A percentile compares a stretch with the other conserved stretches of the same genome.
These are phyloP conservation scores for Neopestalotiopsis sp. DNA, from an alignment of 2,329 filamentous ascomycete genomes.

Conservation along the genomic window DNA sequence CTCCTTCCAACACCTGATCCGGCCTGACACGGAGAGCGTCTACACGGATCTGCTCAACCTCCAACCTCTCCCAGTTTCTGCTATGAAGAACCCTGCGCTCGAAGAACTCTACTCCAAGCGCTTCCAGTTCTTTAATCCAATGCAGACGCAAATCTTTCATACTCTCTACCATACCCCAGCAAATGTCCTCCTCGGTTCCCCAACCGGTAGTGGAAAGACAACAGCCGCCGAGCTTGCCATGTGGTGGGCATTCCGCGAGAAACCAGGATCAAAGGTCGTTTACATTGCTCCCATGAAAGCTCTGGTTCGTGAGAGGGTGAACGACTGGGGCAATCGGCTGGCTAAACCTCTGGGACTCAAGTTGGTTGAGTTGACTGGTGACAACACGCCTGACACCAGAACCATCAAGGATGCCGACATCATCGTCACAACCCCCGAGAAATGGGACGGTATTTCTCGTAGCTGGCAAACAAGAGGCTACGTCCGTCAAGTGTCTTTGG, in stretches of 20 bases:
- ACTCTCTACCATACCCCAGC: conserved; percentile 90
- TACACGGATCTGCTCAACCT: conserved; percentile 94
- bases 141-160: conserved; percentile 99
- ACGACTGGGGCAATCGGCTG: conserved; percentile 89
- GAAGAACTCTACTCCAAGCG: conserved; percentile 88
- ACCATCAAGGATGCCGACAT: conserved; percentile 96
- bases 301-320: conserved; percentile 91
- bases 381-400: conserved; percentile 96
- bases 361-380: conserved; percentile 87
- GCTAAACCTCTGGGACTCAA: conserved; percentile 84
- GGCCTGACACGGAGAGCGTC: conserved; percentile 95
- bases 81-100: conserved; percentile 83
- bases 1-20: conserved; percentile 96
- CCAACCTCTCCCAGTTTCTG: conserved; percentile 85
- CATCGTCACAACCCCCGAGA: conserved; percentile 99
- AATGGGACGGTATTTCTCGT: conserved; percentile 99
- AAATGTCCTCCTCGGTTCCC: conserved; percentile 93
- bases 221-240: conserved; percentile 95
- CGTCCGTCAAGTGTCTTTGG: conserved; percentile 90
- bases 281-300: conserved; percentile 99
- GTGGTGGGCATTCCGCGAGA: conserved; percentile 99
- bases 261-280: conserved; percentile 94
- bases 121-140: conserved; percentile 97
- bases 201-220: conserved; percentile 96
- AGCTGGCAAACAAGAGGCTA: conserved; percentile 98